These are phyloP conservation scores for Claviceps arundinis DNA, from an alignment of 2,329 filamentous ascomycete genomes.

Conservation along the genomic window DNA sequence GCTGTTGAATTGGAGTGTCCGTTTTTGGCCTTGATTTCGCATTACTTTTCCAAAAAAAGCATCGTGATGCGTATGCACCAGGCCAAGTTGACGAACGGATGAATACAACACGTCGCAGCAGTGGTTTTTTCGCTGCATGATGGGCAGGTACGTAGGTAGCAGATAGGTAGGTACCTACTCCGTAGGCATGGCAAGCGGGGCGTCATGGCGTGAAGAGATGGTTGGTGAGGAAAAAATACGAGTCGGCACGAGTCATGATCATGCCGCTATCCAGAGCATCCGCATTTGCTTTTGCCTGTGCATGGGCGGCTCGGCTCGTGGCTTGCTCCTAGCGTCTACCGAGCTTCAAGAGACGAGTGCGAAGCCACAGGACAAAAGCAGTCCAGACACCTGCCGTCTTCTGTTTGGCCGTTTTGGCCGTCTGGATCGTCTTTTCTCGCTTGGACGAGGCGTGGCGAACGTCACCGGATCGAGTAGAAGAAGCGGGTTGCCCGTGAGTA, in stretches of 20 bases:
- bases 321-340: conserved; percentile 23
- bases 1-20: not conserved
- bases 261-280: not conserved
- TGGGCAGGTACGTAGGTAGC: too few relatives aligned
- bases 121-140: too few relatives aligned
- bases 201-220: not conserved
- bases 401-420: conserved; percentile 36
- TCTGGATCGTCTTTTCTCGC: conserved; percentile 36
- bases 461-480: conserved; percentile 23
- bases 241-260: not conserved
- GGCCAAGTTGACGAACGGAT: too few relatives aligned
- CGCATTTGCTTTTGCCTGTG: not conserved
- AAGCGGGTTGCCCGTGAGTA: conserved; percentile 9
- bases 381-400: conserved; percentile 51
- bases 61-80: too few relatives aligned
- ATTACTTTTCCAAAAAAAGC: not conserved
- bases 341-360: conserved; percentile 35
- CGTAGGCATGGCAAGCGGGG: not conserved
- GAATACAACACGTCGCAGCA: too few relatives aligned
- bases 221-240: not conserved
- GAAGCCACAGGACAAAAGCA: conserved; percentile 49
- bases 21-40: not conserved
- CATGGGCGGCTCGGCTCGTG: conserved; percentile 6
- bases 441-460: conserved; percentile 28
- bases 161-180: too few relatives aligned